A percentile compares a stretch with the other conserved stretches of the same genome.
phyloP scores from a whole-genome alignment of 306 rosid species.

The peach (Prunus persica) region DNA sequence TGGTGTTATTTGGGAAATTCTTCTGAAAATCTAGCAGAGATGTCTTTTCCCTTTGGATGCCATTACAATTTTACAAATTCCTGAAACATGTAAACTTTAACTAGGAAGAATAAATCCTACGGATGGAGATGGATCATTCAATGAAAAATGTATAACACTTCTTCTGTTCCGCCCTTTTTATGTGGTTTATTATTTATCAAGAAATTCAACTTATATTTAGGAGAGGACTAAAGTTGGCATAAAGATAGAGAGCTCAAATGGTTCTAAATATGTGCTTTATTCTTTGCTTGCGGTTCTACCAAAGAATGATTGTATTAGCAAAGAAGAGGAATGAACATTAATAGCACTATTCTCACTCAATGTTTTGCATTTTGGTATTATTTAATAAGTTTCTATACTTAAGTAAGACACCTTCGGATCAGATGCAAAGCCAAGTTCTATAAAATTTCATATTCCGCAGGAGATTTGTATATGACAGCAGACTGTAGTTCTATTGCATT shows the following conservation, averaged over 20 bases:
- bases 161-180: not conserved
- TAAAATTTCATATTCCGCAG: not conserved
- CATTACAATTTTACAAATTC: not conserved
- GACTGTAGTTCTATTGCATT: not conserved
- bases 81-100: not conserved
- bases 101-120: not conserved
- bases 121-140: not conserved
- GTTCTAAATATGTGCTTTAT: not conserved
- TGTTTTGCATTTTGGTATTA: not conserved
- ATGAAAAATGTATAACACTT: not conserved
- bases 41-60: not conserved
- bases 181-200: too few relatives aligned
- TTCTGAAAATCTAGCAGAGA: not conserved
- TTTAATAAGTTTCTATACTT: not conserved
- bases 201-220: not conserved
- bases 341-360: conserved; percentile 1
- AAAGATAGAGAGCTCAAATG: not conserved
- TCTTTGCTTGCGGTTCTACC: not conserved
- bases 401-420: not conserved
- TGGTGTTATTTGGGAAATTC: not conserved
- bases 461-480: not conserved
- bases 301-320: not conserved
- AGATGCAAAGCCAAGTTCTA: not conserved
- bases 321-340: not conserved
- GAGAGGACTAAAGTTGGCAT: too few relatives aligned